These are phyloP conservation scores for Lipomyces lipofer DNA, from an alignment of 805 yeast species.

Conservation along the genomic window DNA sequence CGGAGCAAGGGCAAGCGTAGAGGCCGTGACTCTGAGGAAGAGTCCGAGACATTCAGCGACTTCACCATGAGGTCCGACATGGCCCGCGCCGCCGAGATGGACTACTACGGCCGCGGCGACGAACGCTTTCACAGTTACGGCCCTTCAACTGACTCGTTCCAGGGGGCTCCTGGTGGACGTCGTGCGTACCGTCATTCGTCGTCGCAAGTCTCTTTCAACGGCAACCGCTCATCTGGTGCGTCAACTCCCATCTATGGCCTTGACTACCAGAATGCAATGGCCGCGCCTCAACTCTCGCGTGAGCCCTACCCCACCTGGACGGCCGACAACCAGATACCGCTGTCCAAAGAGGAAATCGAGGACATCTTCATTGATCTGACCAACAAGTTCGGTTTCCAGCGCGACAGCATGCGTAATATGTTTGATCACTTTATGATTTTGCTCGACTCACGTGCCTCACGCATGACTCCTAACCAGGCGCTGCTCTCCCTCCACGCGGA, in stretches of 20 bases:
- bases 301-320: constrained; percentile 99
- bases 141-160: constrained; percentile 22
- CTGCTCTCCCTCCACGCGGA: constrained; percentile 78
- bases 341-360: constrained; percentile 64
- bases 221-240: constrained; percentile 85
- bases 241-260: constrained; percentile 91
- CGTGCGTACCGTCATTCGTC: constrained; percentile 39
- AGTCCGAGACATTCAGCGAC: constrained; percentile 45
- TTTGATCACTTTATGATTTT: constrained; percentile 76
- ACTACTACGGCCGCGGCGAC: constrained; percentile 42
- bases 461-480: constrained; percentile 72
- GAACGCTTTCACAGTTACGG: constrained; percentile 34
- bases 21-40: constrained; percentile 39
- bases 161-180: constrained; percentile 37
- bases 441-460: constrained; percentile 82
- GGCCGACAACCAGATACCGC: constrained; percentile 83
- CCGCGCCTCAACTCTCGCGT: constrained; percentile 25
- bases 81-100: constrained; percentile 42
- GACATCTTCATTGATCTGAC: constrained; percentile 59
- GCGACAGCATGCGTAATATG: constrained; percentile 75
- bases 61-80: constrained; percentile 47
- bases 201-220: constrained; percentile 74
- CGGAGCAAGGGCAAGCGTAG: constrained; percentile 30
- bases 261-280: constrained; percentile 40
- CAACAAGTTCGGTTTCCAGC: constrained; percentile 79